Percentiles rank a stretch among this genome's conserved stretches.
These are phyloP conservation scores for Skeletonema potamos DNA, from an alignment of 108 stramenopile species.

Conservation along the genomic window DNA sequence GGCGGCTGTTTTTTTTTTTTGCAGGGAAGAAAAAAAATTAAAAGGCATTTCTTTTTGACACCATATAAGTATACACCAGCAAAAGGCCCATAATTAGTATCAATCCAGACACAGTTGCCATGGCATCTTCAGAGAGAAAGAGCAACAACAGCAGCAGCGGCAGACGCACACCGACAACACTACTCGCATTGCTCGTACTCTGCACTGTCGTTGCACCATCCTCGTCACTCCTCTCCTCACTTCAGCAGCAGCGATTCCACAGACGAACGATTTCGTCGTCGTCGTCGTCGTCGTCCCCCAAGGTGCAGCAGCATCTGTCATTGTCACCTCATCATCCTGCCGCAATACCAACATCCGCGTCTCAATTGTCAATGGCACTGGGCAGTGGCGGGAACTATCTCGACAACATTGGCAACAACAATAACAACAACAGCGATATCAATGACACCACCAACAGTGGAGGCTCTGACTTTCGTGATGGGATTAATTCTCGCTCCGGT, in stretches of 20 bases:
- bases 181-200: not conserved
- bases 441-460: not conserved
- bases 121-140: not conserved
- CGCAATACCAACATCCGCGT: not conserved
- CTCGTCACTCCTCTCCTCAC: not conserved
- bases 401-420: conserved; percentile 9
- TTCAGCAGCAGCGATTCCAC: not conserved
- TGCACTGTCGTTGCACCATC: not conserved
- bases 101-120: not conserved
- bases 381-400: conserved; percentile 16
- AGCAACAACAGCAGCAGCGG: not conserved
- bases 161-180: not conserved
- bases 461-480: not conserved
- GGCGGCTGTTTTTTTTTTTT: too few relatives aligned
- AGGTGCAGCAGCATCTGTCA: too few relatives aligned
- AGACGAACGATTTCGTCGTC: too few relatives aligned
- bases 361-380: not conserved
- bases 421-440: not conserved
- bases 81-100: too few relatives aligned
- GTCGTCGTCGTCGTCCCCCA: too few relatives aligned
- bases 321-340: not conserved
- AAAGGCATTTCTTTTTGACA: too few relatives aligned
- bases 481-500: not conserved
- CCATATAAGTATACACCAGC: too few relatives aligned
- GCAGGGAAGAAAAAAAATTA: too few relatives aligned